Evolutionary conservation across 176 grass and related monocot genomes (phyloP), one percentile per base, ranked within the genome.

Genomic region (Phragmites australis): DNA sequence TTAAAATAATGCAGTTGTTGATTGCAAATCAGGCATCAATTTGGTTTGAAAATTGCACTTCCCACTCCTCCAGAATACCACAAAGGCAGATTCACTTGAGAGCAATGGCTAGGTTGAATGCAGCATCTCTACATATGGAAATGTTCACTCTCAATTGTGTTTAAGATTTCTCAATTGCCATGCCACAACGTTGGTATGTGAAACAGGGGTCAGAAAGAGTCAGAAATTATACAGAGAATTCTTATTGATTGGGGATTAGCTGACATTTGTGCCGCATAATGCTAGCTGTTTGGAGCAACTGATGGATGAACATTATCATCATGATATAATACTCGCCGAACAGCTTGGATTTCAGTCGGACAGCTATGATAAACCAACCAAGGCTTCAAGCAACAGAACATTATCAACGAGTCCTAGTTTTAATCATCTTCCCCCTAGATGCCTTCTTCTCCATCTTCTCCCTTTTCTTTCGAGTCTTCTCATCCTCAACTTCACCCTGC

Each of bases 401-500:
- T 31, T 54, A 90, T 95, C 67, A 95, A 57, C 90, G 84, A 19
- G 32, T 77, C 81, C 90, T 93, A 34, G 90, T 75, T 87, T 91
- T 99, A 21, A 94, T 83, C 83, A 95, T 85, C 88, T 95, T 95
- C 71, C 86, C 90, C 64, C 90, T 95, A 73, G 90, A 93, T 37
- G 90, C 96, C 72, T 89, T 99, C 88, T 87, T 95, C 86, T 95
- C 92, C 92, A 93, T 95, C 76, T 95, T 99, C 76, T 93, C 97
- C 45, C 93, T 93, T 81, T 99, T 99, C 81, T 95, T 99, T 51
- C 90, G 79, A 22, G 85, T 76, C 68, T 96, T 99, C 60, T 97
- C 95, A 91, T 97, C 95, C 84, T 97, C 95, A 13, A 81, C 74
- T 48, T 84, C 92, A 48, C 86, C 88, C 90, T 94, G 83, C 16